Evolutionary conservation across 129 eudicot species (phyloP).

Genomic region (Ambrosia trifida): DNA sequence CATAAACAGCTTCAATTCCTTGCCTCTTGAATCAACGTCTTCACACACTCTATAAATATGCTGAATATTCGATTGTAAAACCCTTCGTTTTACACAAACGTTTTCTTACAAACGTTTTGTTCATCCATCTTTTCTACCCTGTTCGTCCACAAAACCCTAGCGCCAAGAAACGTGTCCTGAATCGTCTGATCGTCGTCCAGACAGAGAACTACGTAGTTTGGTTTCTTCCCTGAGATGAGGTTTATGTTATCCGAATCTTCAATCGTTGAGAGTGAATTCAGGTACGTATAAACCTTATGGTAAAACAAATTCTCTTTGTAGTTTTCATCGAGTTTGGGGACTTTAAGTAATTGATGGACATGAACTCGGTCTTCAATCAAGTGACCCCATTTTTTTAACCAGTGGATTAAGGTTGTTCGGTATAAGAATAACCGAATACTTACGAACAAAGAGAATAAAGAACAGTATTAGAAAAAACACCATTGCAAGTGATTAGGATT

Average conservation of each 20-base stretch:
- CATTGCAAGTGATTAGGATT: conserved; percentile 13
- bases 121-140: conserved; percentile 19
- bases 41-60: conserved; percentile 63
- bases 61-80: conserved; percentile 64
- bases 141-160: conserved; percentile 59
- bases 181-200: conserved; percentile 54
- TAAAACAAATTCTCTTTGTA: conserved; percentile 61
- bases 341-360: conserved; percentile 52
- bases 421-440: conserved; percentile 47
- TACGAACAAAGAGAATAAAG: conserved; percentile 19
- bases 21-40: conserved; percentile 53
- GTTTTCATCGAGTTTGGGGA: conserved; percentile 62
- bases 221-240: conserved; percentile 52
- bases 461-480: conserved; percentile 26
- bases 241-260: conserved; percentile 78
- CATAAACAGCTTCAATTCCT: conserved; percentile 46
- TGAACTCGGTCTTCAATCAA: conserved; percentile 65
- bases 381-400: conserved; percentile 43
- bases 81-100: conserved; percentile 44
- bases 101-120: conserved; percentile 12
- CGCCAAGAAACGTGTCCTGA: conserved; percentile 59
- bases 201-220: conserved; percentile 51
- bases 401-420: conserved; percentile 50
- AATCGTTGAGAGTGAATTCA: conserved; percentile 64
- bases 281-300: conserved; percentile 50